Base-by-base conservation (phyloP, 345 rosid species). In the Gossypium mustelinum region DNA sequence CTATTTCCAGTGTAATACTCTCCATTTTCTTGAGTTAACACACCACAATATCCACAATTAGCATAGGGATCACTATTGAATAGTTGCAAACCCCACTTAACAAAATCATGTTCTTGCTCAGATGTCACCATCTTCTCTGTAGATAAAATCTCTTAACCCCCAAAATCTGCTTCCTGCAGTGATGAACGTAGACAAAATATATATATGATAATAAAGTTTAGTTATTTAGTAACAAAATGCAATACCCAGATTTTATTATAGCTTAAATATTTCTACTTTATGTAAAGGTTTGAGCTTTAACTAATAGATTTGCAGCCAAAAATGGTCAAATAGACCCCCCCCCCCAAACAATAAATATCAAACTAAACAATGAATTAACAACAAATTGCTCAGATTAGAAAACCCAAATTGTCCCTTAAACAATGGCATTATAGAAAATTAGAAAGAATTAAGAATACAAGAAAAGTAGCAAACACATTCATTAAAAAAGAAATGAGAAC, bases 51-150 rank as follows among this genome's bases (percentile, higher is more conserved):
- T 24, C 81, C 82, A 51, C 73, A 87, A 73, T 81, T 74, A 60
- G 82, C 75, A 69, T 85, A 89, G 0, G 91, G 91, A 71, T 87
- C 81, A 52, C 88, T 81, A 34, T 83, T 80, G 12, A 89, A 89
- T 54, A 89, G 80, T 70, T 80, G 89, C 75, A 85, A 83, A 68
- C 89, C 89, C 93, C 91, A 89, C 73, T 62, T 76, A 69, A 87
- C 73, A 72, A 89, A 82, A 73, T 87, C 93, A 57, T 85, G 81
- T 80, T 89, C 91, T 81, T 85, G 89, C 77, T 89, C 91, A 12
- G 79, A 76, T 12, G 82, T 78, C 68, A 80, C 77, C 89, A 87
- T 87, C 76, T 71, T 27, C 14, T 24, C 10, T 22, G 45, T 11
- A 57, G 41, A 29, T 29, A 56, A 56, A 39, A 34, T 39, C 25